Base-by-base conservation (phyloP, 768 basidiomycete genomes). In the Trametes cingulata region DNA sequence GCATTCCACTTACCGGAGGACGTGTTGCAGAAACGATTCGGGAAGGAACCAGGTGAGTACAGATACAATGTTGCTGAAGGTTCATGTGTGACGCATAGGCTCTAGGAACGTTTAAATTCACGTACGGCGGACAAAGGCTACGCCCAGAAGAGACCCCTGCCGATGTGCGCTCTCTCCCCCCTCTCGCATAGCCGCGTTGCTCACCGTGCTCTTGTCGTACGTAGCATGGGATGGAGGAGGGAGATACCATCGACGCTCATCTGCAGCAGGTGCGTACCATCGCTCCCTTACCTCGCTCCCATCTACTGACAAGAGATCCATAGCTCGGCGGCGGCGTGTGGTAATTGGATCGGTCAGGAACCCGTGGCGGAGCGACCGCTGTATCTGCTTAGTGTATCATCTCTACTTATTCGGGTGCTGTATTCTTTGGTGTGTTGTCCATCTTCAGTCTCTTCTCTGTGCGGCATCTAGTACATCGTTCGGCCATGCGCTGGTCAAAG, bases 71-170 rank as follows among this genome's bases (percentile, higher is more conserved):
- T 53, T 36, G 52, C 54, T 46, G 61, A 24, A 27, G 15, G 36
- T 3, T 10, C 9, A 2, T 2, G 27, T 25, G 20, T 25, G 33
- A 19, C 37, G 7, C 37, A 19, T 29, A 42, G 22, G 8, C 14
- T 60, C 33, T 62, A 88, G 87, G 85, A 15, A 85, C 87, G 0
- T 82, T 89, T 63, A 84, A 82, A 61, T 89, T 89, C 60, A 76
- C 75, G 0, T 82, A 78, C 50, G 83, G 86, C 0, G 86, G 85
- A 0, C 66, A 74, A 1, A 78, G 87, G 35, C 57, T 89, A 36
- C 66, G 59, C 15, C 56, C 72, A 35, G 75, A 81, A 0, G 78
- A 83, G 24, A 86, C 85, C 3, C 87, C 87, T 12, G 79, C 74
- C 39, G 72, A 69, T 48, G 87, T 89, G 60, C 61, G 77, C 57